Conservation (phyloP, 768 basidiomycete species). For the Lentinula sp. region DNA sequence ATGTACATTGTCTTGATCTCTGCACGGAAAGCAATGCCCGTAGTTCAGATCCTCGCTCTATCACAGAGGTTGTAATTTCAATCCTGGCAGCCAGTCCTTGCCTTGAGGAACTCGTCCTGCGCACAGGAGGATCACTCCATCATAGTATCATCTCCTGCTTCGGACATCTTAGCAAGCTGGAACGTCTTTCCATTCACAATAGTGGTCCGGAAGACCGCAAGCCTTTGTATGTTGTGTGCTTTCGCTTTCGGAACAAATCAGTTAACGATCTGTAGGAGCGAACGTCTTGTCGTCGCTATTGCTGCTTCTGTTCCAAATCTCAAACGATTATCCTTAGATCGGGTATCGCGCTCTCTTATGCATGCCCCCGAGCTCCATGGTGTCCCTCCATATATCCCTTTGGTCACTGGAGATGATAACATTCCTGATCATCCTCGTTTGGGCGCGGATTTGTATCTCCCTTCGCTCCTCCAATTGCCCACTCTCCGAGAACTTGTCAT, state of each 20-base stretch:
- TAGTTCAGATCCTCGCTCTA: slow-evolving; percentile 17
- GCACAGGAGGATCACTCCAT: slow-evolving; percentile 43
- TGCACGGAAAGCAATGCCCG: slow-evolving; percentile 22
- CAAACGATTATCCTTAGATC: slow-evolving; percentile 50
- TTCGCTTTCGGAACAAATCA: slow-evolving; percentile 9
- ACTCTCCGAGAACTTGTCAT: slow-evolving; percentile 57
- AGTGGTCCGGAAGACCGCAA: slow-evolving; percentile 29
- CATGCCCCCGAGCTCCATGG: slow-evolving; percentile 57
- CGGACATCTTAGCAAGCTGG: slow-evolving; percentile 34
- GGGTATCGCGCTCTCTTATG: slow-evolving; percentile 60
- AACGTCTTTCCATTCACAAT: slow-evolving; percentile 42
- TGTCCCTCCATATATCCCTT: slow-evolving; percentile 49
- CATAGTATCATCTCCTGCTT: slow-evolving; percentile 46
- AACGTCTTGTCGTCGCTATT: slow-evolving; percentile 64
- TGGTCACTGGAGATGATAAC: slow-evolving; percentile 56
- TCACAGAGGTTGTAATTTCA: slow-evolving; percentile 42
- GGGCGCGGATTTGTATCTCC: slow-evolving; percentile 54
- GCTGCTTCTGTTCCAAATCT: slow-evolving; percentile 55
- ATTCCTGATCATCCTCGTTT: slow-evolving; percentile 50
- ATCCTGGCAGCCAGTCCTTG: slow-evolving; percentile 45
- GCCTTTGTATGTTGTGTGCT: slow-evolving; percentile 38
- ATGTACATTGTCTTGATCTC: slow-evolving; percentile 50
- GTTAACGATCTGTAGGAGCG: slow-evolving; percentile 38
- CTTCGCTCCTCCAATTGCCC: slow-evolving; percentile 59
- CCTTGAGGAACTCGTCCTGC: slow-evolving; percentile 41